Conservation (phyloP, 495 filamentous ascomycete genomes). For the Daldinia loculata region DNA sequence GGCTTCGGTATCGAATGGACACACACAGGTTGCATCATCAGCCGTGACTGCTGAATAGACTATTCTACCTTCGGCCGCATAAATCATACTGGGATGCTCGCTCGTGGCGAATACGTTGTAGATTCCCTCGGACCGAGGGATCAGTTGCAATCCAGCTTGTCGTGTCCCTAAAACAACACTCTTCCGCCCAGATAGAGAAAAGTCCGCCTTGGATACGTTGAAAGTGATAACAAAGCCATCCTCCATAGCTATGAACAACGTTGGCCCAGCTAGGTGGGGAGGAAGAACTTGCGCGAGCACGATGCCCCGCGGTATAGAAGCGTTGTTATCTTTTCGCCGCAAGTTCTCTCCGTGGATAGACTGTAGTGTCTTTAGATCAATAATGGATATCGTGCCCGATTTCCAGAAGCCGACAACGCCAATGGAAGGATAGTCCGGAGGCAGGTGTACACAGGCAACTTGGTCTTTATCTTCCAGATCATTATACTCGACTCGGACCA, state of each 20-base stretch:
- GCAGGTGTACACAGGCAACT: slow-evolving; percentile 78
- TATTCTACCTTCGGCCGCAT: slow-evolving; percentile 84
- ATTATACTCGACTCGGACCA: slow-evolving; percentile 65
- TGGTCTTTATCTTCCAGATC: slow-evolving; percentile 72
- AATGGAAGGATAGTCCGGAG: slow-evolving; percentile 54
- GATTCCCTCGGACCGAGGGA: slow-evolving; percentile 69
- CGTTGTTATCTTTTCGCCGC: slow-evolving; percentile 67
- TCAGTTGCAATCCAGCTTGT: slow-evolving; percentile 77
- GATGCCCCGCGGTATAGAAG: slow-evolving; percentile 83
- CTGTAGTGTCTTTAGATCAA: slow-evolving; percentile 70
- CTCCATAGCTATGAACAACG: slow-evolving; percentile 90
- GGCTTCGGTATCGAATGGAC: slow-evolving; percentile 79
- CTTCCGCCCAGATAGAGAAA: slow-evolving; percentile 73
- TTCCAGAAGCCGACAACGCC: slow-evolving; percentile 89
- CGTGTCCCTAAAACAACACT: slow-evolving; percentile 87
- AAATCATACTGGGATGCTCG: slow-evolving; percentile 92
- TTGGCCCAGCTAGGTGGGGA: slow-evolving; percentile 60
- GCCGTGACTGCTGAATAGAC: slow-evolving; percentile 97
- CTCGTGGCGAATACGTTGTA: slow-evolving; percentile 92
- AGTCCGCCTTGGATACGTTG: slow-evolving; percentile 66
- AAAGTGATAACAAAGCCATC: slow-evolving; percentile 93
- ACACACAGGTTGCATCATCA: slow-evolving; percentile 80
- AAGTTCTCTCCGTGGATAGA: slow-evolving; percentile 55
- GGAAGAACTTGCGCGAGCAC: slow-evolving; percentile 78
- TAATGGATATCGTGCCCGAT: slow-evolving; percentile 73